A percentile compares a stretch with the other conserved stretches of the same genome.
Evolutionary conservation across 768 basidiomycete genomes (phyloP).

Genomic region (Termitomyces sp.): DNA sequence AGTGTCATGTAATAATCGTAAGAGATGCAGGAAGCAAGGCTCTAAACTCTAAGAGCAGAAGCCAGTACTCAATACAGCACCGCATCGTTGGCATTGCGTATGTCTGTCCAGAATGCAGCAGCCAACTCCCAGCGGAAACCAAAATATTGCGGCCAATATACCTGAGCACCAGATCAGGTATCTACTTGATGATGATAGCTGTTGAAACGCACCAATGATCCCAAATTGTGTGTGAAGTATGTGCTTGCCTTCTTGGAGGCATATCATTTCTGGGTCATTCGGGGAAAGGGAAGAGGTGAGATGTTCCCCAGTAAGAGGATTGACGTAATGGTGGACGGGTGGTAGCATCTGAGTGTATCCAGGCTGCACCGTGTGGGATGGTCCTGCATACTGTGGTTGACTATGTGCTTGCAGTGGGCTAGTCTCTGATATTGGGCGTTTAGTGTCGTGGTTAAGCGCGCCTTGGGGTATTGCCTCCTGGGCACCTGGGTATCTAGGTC

Average conservation of each 20-base stretch:
- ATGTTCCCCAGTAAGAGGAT: conserved; percentile 57
- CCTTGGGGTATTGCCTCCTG: conserved; percentile 5
- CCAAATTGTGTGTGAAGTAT: conserved; percentile 63
- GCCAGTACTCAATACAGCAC: conserved; percentile 41
- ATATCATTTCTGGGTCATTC: conserved; percentile 80
- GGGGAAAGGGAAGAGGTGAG: conserved; percentile 69
- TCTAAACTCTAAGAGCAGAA: conserved; percentile 32
- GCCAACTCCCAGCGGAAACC: conserved; percentile 84
- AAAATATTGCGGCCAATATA: conserved; percentile 76
- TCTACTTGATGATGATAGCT: background rate
- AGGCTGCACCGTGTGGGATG: conserved; percentile 21
- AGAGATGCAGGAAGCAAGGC: background rate
- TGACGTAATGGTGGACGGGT: conserved; percentile 66
- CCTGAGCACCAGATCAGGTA: conserved; percentile 39
- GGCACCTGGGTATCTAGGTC: background rate
- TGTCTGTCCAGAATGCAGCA: conserved; percentile 74
- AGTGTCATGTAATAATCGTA: background rate
- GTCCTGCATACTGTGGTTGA: conserved; percentile 16
- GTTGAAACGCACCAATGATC: conserved; percentile 54
- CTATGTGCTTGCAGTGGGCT: conserved; percentile 1
- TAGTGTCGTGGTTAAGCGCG: conserved; percentile 9
- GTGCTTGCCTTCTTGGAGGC: conserved; percentile 77
- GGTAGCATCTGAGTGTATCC: conserved; percentile 29
- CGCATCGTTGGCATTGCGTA: conserved; percentile 61
- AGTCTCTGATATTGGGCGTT: conserved; percentile 8